phyloP scores from a whole-genome alignment of 2,329 filamentous ascomycete species.

The Fusarium marasasianum region DNA sequence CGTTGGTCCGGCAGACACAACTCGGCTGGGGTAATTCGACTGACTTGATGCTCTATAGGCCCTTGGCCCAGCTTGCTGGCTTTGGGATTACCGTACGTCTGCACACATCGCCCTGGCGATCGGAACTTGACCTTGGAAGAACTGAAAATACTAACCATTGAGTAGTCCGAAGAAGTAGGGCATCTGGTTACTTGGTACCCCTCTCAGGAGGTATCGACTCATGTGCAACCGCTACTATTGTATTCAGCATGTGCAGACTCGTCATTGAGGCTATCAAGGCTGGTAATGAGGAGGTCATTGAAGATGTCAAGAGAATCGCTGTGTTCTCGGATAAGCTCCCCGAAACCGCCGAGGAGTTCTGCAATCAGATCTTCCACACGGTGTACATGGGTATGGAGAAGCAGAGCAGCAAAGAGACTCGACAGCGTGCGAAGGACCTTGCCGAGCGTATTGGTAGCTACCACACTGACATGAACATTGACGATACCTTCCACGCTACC shows the following conservation, averaged over 20 bases:
- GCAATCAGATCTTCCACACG: constrained; percentile 50
- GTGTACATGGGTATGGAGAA: constrained; percentile 72
- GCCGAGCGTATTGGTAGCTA: constrained; percentile 72
- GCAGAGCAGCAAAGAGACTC: constrained; percentile 72
- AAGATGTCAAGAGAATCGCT: constrained; percentile 47
- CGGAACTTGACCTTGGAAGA: background rate
- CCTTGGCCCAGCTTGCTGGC: constrained; percentile 26
- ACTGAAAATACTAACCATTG: background rate
- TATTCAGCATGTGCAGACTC: constrained; percentile 63
- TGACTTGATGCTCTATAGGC: background rate
- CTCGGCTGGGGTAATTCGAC: background rate
- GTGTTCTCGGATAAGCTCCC: constrained; percentile 51
- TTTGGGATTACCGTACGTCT: constrained; percentile 24
- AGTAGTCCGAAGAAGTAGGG: constrained; percentile 19
- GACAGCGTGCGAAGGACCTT: constrained; percentile 71
- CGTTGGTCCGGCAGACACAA: background rate
- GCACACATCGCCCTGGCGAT: background rate
- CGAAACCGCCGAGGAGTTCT: constrained; percentile 65
- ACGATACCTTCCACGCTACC: constrained; percentile 63
- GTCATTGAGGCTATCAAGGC: constrained; percentile 47
- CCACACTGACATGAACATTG: constrained; percentile 79
- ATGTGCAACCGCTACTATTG: constrained; percentile 38
- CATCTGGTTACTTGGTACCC: constrained; percentile 17
- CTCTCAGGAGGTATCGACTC: constrained; percentile 38
- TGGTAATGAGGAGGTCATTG: constrained; percentile 44